These are phyloP conservation scores for Discostella pseudostelligera DNA, from an alignment of 108 stramenopile species.

Conservation along the genomic window DNA sequence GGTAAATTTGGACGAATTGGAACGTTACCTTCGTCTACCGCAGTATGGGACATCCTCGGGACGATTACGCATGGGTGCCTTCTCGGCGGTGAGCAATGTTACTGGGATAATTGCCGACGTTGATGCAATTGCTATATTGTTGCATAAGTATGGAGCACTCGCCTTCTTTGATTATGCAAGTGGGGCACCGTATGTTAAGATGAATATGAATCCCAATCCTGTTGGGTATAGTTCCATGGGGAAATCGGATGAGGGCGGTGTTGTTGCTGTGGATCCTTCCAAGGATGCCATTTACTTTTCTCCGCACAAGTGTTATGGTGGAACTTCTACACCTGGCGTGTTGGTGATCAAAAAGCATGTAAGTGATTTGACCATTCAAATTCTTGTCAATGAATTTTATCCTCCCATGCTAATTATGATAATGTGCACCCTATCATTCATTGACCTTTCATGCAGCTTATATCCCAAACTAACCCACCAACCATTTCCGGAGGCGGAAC, in stretches of 20 bases:
- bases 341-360: constrained; percentile 81
- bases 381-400: background rate
- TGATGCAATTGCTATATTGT: constrained; percentile 66
- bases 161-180: constrained; percentile 97
- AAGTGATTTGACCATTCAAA: background rate
- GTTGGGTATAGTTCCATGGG: constrained; percentile 48
- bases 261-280: constrained; percentile 54
- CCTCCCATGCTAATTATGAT: no score
- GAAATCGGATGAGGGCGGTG: constrained; percentile 60
- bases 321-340: constrained; percentile 88
- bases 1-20: constrained; percentile 76
- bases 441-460: constrained; percentile 22
- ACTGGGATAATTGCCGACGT: constrained; percentile 89
- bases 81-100: constrained; percentile 93
- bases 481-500: constrained; percentile 90
- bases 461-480: constrained; percentile 76
- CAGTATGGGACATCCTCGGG: constrained; percentile 32
- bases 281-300: constrained; percentile 86
- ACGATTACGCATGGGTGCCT: constrained; percentile 80
- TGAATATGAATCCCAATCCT: constrained; percentile 89
- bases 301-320: constrained; percentile 83
- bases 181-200: constrained; percentile 87
- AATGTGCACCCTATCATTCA: no score
- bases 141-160: constrained; percentile 87
- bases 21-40: constrained; percentile 53